Evolutionary conservation across 495 filamentous ascomycete species (phyloP), one percentile per base, ranked within the genome.

Genomic region (Neurospora discreta): DNA sequence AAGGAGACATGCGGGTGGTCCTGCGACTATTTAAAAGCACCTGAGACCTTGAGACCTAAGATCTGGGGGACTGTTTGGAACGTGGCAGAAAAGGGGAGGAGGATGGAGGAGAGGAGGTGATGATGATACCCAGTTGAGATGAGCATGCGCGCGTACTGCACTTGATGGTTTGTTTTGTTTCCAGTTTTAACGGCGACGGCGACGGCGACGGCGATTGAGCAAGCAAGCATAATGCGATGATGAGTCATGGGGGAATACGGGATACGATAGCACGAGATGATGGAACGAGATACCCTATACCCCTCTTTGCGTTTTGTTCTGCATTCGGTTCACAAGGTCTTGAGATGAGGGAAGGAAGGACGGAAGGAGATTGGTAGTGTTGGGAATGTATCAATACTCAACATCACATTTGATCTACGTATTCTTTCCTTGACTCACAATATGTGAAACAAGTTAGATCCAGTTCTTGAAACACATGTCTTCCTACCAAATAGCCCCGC

Each of bases 11-110:
- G 74, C 52, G 26, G 69, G 60, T 69, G 74, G 44, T 1, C 78
- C 69, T 60, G 75, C 73, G 58, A 71, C 73, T 13, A 73, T 79
- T 65, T 78, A n/a, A n/a, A n/a, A n/a, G n/a, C n/a, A n/a, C n/a
- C n/a, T n/a, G n/a, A n/a, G n/a, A n/a, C n/a, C n/a, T n/a, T n/a
- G n/a, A n/a, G n/a, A n/a, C n/a, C n/a, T n/a, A n/a, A n/a, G n/a
- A n/a, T n/a, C n/a, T n/a, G n/a, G n/a, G n/a, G n/a, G n/a, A n/a
- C n/a, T n/a, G n/a, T n/a, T n/a, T n/a, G n/a, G n/a, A n/a, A n/a
- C n/a, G n/a, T n/a, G n/a, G n/a, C n/a, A n/a, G n/a, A 10, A 10
- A 39, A 39, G 38, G 38, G 8, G 36, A 38, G 36, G 7, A 8
- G 6, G 38, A 10, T 7, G 8, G 36, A 38, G 36, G 7, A 8